Evolutionary conservation across 1,284 basidiomycete genomes (phyloP).

Genomic region (Dichomitus squalens): DNA sequence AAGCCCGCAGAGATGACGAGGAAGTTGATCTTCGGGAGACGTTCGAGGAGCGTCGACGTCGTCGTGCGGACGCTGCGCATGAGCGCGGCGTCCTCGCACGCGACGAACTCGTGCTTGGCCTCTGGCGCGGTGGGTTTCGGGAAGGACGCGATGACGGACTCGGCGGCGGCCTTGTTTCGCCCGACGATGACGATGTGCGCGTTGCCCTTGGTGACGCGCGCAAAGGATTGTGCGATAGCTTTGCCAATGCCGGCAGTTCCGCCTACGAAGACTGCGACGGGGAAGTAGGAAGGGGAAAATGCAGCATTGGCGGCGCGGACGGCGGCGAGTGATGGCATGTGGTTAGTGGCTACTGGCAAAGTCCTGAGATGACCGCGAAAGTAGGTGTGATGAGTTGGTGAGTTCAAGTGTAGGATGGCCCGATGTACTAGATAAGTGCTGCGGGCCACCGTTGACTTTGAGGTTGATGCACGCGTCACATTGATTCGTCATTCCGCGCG

Average conservation of each 20-base stretch:
- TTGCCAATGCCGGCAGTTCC: constrained; percentile 40
- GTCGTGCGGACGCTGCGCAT: constrained; percentile 36
- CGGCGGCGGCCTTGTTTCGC: constrained; percentile 38
- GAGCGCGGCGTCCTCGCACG: constrained; percentile 37
- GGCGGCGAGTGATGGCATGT: constrained; percentile 22
- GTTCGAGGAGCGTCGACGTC: constrained; percentile 28
- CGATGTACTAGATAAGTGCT: too few relatives aligned
- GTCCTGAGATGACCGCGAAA: too few relatives aligned
- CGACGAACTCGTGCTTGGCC: constrained; percentile 38
- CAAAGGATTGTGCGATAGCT: constrained; percentile 35
- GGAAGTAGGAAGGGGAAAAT: constrained; percentile 22
- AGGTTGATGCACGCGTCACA: too few relatives aligned
- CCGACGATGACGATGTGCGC: constrained; percentile 40
- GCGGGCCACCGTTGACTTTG: too few relatives aligned
- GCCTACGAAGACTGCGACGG: constrained; percentile 41
- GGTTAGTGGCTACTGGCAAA: too few relatives aligned
- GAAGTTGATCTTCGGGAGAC: constrained; percentile 38
- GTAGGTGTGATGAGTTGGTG: too few relatives aligned
- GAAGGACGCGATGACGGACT: constrained; percentile 37
- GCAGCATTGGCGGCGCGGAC: constrained; percentile 20
- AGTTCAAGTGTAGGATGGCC: too few relatives aligned
- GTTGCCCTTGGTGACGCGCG: constrained; percentile 36
- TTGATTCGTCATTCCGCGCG: too few relatives aligned
- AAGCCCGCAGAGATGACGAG: constrained; percentile 38
- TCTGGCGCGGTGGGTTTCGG: constrained; percentile 25